These are phyloP conservation scores for Pleurotus tuber-regium DNA, from an alignment of 768 basidiomycete genomes.

Conservation along the genomic window DNA sequence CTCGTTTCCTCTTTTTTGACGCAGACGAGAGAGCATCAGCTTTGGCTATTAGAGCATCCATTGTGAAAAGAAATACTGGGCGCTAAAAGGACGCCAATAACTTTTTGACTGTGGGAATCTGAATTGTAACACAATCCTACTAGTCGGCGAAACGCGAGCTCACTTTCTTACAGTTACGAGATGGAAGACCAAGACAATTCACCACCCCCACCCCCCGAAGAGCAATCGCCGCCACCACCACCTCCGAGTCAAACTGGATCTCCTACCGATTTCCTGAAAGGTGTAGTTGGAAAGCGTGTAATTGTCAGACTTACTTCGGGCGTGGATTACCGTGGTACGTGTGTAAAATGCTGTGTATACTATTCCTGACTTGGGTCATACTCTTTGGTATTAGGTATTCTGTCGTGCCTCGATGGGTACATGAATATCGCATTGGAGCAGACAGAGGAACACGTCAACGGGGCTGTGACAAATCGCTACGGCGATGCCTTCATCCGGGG, in stretches of 20 bases:
- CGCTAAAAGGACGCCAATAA: too few relatives aligned
- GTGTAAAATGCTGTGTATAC: background rate
- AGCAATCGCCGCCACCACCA: constrained; percentile 47
- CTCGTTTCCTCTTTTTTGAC: constrained; percentile 41
- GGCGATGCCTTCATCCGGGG: constrained; percentile 96
- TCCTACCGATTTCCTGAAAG: constrained; percentile 91
- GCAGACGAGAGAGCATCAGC: constrained; percentile 56
- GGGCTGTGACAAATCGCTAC: constrained; percentile 82
- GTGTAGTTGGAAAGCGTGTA: constrained; percentile 94
- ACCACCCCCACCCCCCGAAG: constrained; percentile 28
- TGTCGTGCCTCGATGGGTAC: constrained; percentile 96
- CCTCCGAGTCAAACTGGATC: constrained; percentile 62
- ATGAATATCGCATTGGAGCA: constrained; percentile 99
- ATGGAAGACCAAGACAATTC: constrained; percentile 14
- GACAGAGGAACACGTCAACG: constrained; percentile 93
- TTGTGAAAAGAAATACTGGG: constrained; percentile 22
- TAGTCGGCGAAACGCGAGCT: too few relatives aligned
- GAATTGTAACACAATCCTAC: too few relatives aligned
- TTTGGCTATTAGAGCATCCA: constrained; percentile 75
- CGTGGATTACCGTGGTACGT: constrained; percentile 87
- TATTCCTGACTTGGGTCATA: constrained; percentile 2
- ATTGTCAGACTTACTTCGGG: constrained; percentile 90
- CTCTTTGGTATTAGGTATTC: constrained; percentile 69
- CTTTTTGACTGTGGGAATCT: background rate
- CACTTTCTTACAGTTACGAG: too few relatives aligned